phyloP scores from a whole-genome alignment of 345 rosid genomes.

The Chamaenerion angustifolium region DNA sequence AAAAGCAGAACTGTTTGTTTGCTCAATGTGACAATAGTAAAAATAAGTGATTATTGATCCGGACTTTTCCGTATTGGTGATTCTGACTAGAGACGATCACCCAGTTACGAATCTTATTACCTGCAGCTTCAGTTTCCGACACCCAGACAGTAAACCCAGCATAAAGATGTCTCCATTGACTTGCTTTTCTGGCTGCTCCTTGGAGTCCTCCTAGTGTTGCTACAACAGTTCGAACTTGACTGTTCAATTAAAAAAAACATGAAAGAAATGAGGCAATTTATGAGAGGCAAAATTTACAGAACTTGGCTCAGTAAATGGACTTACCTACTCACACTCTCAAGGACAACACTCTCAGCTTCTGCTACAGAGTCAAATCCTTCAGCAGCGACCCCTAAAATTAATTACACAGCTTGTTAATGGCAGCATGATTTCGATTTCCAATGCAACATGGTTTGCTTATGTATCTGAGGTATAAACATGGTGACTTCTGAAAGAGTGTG shows the following conservation, averaged over 20 bases:
- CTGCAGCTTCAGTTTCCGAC: slow-evolving; percentile 67
- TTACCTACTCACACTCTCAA: slow-evolving; percentile 83
- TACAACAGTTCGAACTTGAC: slow-evolving; percentile 81
- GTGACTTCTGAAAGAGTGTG: too few species aligned
- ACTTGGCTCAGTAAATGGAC: slow-evolving; percentile 2
- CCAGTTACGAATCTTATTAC: slow-evolving; percentile 15
- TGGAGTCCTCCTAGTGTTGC: slow-evolving; percentile 70
- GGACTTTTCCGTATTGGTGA: too few species aligned
- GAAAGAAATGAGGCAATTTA: neutral
- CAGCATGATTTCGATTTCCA: slow-evolving; percentile 10
- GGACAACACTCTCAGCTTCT: slow-evolving; percentile 44
- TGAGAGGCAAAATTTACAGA: slow-evolving; percentile 2
- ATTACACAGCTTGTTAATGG: slow-evolving; percentile 15
- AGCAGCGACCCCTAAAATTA: slow-evolving; percentile 50
- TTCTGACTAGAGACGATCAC: too few species aligned
- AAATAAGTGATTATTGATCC: too few species aligned
- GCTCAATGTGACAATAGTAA: too few species aligned
- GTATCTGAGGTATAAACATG: too few species aligned
- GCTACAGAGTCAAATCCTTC: slow-evolving; percentile 61
- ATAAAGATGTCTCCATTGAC: slow-evolving; percentile 70
- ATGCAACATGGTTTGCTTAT: neutral
- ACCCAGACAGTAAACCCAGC: slow-evolving; percentile 82
- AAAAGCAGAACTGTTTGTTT: too few species aligned
- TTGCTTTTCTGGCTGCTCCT: slow-evolving; percentile 55
- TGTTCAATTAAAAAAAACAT: slow-evolving; percentile 19